Percentiles rank a stretch among this genome's conserved stretches.
These are phyloP conservation scores for Asterophora lycoperdoides DNA, from an alignment of 768 basidiomycete genomes.

Conservation along the genomic window DNA sequence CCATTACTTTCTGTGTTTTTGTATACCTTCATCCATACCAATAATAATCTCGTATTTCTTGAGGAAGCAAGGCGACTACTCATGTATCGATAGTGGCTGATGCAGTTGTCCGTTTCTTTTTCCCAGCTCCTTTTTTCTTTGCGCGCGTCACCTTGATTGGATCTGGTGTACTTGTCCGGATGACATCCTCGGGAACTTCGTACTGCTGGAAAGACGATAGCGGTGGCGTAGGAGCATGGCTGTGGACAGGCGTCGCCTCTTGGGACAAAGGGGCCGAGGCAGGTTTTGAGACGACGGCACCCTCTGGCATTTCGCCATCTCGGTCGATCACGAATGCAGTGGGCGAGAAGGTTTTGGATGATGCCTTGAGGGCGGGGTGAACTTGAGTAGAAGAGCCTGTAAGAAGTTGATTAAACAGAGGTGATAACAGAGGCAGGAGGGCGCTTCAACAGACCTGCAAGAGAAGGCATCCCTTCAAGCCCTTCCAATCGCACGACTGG, in stretches of 20 bases:
- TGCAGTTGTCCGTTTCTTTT: constrained; percentile 60
- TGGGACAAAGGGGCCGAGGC: constrained; percentile 26
- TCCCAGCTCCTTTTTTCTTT: constrained; percentile 61
- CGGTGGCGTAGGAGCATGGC: constrained; percentile 31
- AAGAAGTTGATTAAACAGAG: background rate
- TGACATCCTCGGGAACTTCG: constrained; percentile 43
- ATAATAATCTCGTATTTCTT: constrained; percentile 20
- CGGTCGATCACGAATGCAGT: constrained; percentile 64
- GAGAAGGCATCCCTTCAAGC: constrained; percentile 66
- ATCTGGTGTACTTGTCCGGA: constrained; percentile 51
- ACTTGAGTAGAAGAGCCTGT: constrained; percentile 30
- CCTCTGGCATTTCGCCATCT: constrained; percentile 83
- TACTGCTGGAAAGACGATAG: constrained; percentile 48
- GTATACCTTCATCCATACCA: constrained; percentile 20
- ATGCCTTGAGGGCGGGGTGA: constrained; percentile 42
- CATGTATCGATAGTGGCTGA: constrained; percentile 4
- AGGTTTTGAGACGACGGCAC: constrained; percentile 28
- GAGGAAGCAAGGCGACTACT: background rate
- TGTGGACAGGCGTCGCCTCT: constrained; percentile 16
- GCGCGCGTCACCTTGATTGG: constrained; percentile 72
- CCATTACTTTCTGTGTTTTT: constrained; percentile 17
- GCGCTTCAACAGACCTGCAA: constrained; percentile 25
- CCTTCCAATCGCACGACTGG: constrained; percentile 84
- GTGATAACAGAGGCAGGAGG: background rate
- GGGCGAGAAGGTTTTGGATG: constrained; percentile 35